A percentile compares a stretch with the other conserved stretches of the same genome.
phyloP scores from a whole-genome alignment of 2,329 filamentous ascomycete species.

The Colletotrichum agaves region DNA sequence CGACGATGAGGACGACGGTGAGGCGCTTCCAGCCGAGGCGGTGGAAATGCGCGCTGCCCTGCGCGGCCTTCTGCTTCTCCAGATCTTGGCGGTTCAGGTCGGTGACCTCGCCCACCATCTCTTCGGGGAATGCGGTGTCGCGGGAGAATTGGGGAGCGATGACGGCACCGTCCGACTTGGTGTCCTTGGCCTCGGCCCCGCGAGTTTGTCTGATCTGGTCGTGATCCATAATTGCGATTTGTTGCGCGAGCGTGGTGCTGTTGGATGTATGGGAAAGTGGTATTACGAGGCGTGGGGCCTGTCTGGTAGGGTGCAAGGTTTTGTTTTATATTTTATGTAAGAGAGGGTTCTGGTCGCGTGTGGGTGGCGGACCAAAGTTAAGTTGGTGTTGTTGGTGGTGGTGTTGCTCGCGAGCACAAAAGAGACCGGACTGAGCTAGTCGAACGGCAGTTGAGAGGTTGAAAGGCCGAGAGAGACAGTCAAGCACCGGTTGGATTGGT shows the following conservation, averaged over 20 bases:
- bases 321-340: no score
- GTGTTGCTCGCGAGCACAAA: neutral
- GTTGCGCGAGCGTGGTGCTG: neutral
- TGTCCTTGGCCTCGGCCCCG: slow-evolving; percentile 29
- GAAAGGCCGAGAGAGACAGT: slow-evolving; percentile 11
- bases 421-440: slow-evolving; percentile 29
- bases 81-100: slow-evolving; percentile 49
- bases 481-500: slow-evolving; percentile 24
- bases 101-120: slow-evolving; percentile 43
- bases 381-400: neutral
- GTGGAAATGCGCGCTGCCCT: slow-evolving; percentile 61
- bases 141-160: slow-evolving; percentile 37
- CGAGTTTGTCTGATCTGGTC: slow-evolving; percentile 27
- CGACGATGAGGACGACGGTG: slow-evolving; percentile 65
- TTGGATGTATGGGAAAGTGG: neutral
- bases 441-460: slow-evolving; percentile 15
- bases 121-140: slow-evolving; percentile 40
- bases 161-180: slow-evolving; percentile 29
- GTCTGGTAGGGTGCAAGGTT: neutral
- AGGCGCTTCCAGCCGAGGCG: slow-evolving; percentile 67
- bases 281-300: slow-evolving; percentile 17
- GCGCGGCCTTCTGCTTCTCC: slow-evolving; percentile 58
- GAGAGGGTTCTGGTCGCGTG: neutral
- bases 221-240: slow-evolving; percentile 33
- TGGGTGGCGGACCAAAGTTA: neutral